Percentiles rank a stretch among this genome's conserved stretches.
These are phyloP conservation scores for Volvox africanus DNA, from an alignment of 139 green algal genomes.

Conservation along the genomic window DNA sequence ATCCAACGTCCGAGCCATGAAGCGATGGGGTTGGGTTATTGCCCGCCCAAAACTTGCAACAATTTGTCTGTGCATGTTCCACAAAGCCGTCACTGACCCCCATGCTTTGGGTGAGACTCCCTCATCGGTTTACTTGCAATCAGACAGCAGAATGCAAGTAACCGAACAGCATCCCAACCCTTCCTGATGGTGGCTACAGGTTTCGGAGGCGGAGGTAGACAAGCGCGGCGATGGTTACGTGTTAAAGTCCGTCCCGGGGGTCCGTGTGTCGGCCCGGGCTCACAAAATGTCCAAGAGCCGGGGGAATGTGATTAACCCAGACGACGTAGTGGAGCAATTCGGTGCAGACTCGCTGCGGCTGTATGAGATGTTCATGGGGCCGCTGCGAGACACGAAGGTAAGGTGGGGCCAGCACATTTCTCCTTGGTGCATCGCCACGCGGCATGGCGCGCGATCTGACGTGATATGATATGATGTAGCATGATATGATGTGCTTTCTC, in stretches of 20 bases:
- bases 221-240: constrained; percentile 60
- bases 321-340: constrained; percentile 93
- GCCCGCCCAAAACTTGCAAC: too few species aligned
- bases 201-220: constrained; percentile 62
- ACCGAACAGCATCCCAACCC: neutral
- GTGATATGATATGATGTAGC: too few species aligned
- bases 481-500: too few species aligned
- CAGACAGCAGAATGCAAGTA: too few species aligned
- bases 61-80: too few species aligned
- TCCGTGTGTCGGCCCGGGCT: constrained; percentile 82
- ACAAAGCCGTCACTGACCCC: too few species aligned
- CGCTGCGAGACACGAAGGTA: constrained; percentile 93
- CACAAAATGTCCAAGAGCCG: constrained; percentile 98
- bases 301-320: constrained; percentile 99
- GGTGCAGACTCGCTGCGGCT: constrained; percentile 97
- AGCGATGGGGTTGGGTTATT: too few species aligned
- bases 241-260: constrained; percentile 64
- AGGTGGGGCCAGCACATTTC: neutral
- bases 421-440: too few species aligned
- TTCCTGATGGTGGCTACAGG: neutral
- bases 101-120: too few species aligned
- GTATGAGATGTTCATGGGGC: constrained; percentile 99
- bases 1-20: too few species aligned
- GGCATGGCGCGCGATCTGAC: too few species aligned
- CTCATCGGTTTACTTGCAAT: too few species aligned